Base-by-base conservation (phyloP, 164 flowering plant species). In the Vitis rotundifolia region DNA sequence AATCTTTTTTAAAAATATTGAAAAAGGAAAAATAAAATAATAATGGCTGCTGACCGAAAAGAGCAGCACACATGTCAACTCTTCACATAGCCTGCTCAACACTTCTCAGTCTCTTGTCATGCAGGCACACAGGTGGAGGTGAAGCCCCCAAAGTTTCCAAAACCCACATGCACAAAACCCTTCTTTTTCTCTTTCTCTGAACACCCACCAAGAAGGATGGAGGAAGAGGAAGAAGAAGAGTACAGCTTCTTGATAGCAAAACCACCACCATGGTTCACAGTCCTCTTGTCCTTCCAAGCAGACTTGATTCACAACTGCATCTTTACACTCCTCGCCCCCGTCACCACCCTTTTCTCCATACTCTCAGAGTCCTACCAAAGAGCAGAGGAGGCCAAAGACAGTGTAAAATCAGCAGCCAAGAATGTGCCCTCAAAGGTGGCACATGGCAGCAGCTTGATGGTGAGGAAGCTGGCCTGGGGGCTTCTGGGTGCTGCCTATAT, bases 381-480 rank as follows among this genome's bases (percentile, higher is more conserved):
- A 0, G 80, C 81, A 19, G 79, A 80, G 18, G 70, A 72, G 53
- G 66, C 80, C 15, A 64, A 54, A 11, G 59, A 64, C 22, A 49
- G 56, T 16, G 54, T 76, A 4, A 78, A 75, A 57, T 64, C 64
- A 9, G 79, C 75, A 7, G 61, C 76, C 29, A 63, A 63, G 5
- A 65, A 61, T 8, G 74, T 66, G 5, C 83, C 87, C 0, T 51
- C 77, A 9, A 69, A 58, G n/a, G 65, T 79, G n/a, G 73, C 75
- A 44, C 73, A 71, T 11, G 79, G 80, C 22, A 50, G 70, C 67
- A 50, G 44, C 11, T 29, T 71, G 11, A 1, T 87, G 61, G 19
- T 83, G n/a, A 76, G 69, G 75, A 87, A 70, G 68, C 12, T 88
- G 1, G 87, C 74, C 6, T 49, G 74, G 0, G 96, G 94, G 63